Evolutionary conservation across 305 asterid species (phyloP).

Genomic region (Fraxinus latifolia): DNA sequence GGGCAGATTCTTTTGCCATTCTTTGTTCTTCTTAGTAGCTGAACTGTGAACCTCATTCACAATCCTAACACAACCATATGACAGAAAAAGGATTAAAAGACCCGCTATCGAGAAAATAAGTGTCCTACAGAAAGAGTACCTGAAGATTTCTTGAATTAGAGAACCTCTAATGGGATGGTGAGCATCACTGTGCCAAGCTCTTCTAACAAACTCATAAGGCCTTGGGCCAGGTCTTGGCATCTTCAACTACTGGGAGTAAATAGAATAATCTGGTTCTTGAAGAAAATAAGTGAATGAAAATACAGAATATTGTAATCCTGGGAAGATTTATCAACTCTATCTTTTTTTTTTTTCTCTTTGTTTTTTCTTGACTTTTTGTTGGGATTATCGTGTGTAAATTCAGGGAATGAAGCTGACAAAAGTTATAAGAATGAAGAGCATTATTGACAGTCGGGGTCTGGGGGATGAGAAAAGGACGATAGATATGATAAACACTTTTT

Average conservation of each 20-base stretch:
- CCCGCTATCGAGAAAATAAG: not conserved
- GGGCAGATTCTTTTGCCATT: not conserved
- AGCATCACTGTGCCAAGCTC: conserved; percentile 94
- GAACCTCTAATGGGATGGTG: conserved; percentile 90
- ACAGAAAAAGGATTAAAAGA: not conserved
- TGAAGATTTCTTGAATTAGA: conserved; percentile 84
- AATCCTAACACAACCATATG: conserved; percentile 44
- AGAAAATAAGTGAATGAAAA: not conserved
- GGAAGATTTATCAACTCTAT: not conserved
- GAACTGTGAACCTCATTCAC: conserved; percentile 68
- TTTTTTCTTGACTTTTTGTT: not conserved
- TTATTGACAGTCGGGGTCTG: conserved; percentile 11
- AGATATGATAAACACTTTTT: not conserved
- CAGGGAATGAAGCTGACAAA: conserved; percentile 4
- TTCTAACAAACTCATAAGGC: conserved; percentile 83
- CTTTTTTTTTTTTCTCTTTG: not conserved
- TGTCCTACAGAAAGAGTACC: conserved; percentile 35
- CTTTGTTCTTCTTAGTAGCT: conserved; percentile 27
- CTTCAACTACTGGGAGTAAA: conserved; percentile 19
- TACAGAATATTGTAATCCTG: not conserved
- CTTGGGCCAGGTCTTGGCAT: conserved; percentile 91
- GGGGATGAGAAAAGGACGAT: conserved; percentile 13
- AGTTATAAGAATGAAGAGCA: conserved; percentile 14
- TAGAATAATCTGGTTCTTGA: not conserved
- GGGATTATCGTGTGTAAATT: conserved; percentile 12